phyloP scores from a whole-genome alignment of 768 basidiomycete species.

The Boletellus emodensis region DNA sequence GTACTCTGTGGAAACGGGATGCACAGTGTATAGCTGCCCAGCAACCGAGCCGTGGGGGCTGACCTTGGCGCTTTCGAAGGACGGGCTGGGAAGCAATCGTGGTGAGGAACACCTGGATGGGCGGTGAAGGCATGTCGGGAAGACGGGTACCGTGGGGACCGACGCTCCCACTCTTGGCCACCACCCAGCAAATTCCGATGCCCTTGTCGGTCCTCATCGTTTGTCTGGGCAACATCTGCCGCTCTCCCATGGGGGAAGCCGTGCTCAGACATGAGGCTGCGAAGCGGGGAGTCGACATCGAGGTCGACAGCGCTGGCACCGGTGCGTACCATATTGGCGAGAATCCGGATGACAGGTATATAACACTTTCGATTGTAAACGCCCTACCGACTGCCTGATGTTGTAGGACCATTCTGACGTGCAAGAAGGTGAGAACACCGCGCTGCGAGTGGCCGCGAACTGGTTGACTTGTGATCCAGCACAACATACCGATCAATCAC shows the following conservation, averaged over 20 bases:
- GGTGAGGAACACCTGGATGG: slow-evolving; percentile 78
- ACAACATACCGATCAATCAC: slow-evolving; percentile 67
- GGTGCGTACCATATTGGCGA: slow-evolving; percentile 82
- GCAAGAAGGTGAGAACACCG: slow-evolving; percentile 52
- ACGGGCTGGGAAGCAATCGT: slow-evolving; percentile 81
- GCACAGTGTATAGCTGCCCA: not conserved
- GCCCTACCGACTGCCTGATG: not conserved
- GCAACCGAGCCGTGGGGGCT: slow-evolving; percentile 1
- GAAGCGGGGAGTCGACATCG: slow-evolving; percentile 61
- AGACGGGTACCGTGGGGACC: slow-evolving; percentile 8
- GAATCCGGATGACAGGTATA: slow-evolving; percentile 75
- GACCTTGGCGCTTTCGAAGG: slow-evolving; percentile 77
- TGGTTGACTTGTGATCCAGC: slow-evolving; percentile 38
- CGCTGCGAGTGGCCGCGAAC: not conserved
- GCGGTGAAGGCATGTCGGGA: slow-evolving; percentile 69
- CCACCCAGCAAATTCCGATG: slow-evolving; percentile 16
- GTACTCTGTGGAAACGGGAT: slow-evolving; percentile 51
- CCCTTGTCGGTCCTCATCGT: slow-evolving; percentile 63
- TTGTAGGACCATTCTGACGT: slow-evolving; percentile 64
- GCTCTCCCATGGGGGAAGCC: slow-evolving; percentile 91
- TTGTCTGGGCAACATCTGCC: slow-evolving; percentile 82
- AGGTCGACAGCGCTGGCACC: slow-evolving; percentile 83
- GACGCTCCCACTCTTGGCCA: not conserved
- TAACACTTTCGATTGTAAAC: slow-evolving; percentile 4
- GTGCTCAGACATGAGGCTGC: slow-evolving; percentile 67